Base-by-base conservation (phyloP, 768 basidiomycete genomes). In the Phaeotremella fagi region DNA sequence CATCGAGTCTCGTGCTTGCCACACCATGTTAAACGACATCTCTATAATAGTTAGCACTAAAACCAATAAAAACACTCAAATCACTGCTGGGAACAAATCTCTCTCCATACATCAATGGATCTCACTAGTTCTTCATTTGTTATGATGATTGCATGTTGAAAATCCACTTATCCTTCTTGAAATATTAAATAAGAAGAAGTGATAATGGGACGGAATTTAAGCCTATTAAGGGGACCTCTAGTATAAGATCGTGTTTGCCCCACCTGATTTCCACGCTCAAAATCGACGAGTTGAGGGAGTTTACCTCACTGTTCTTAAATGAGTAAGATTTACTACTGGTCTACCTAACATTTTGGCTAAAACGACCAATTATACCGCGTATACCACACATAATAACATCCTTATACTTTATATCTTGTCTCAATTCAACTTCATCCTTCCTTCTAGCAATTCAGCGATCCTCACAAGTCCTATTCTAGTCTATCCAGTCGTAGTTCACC, bases 201-300 rank as follows among this genome's bases (percentile, higher is more conserved):
- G 52, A 53, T 25, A 53, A 53, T 46, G 52, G 52, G 20, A 45
- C 37, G 25, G 46, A 54, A 18, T 54, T 54, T 16, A 42, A 5
- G 0, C 41, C 45, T 15, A 20, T 4, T 23, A 15, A 16, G 18
- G 24, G 33, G 12, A 25, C 38, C 36, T 7, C 27, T 24, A 28
- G 46, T 45, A 28, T 27, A 23, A 15, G 28, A 46, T 12, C 27
- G 41, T 24, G 25, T 26, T 45, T 12, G 48, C 52, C 5, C 61
- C 61, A 18, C 50, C 62, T 38, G 62, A 46, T 28, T 44, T 50
- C 2, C 62, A 63, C 28, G 48, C 54, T 18, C 50, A 55, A 20
- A 63, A 63, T 41, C 58, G 58, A 14, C 35, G 62, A 14, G 55
- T 60, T 3, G 62, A 63, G 43, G 41, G 62, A 16, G 55, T 55